phyloP scores from a whole-genome alignment of 164 flowering plant genomes.

The Cinnamomum micranthum region DNA sequence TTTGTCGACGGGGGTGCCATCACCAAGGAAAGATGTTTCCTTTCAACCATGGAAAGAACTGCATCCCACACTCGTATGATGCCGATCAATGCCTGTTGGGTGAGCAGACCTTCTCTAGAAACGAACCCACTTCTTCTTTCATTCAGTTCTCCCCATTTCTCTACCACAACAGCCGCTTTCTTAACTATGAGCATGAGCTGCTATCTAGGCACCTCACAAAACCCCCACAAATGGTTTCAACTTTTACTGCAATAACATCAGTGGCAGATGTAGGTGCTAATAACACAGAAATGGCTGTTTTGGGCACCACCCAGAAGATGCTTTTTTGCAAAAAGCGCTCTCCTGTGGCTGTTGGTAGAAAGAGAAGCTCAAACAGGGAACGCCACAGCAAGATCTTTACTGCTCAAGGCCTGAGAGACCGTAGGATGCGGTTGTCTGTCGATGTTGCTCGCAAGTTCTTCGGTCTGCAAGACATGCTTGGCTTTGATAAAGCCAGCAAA shows the following conservation, averaged over 20 bases:
- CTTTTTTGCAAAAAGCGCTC: neutral
- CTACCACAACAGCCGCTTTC: slow-evolving; percentile 5
- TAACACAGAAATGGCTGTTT: too few relatives aligned
- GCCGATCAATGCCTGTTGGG: slow-evolving; percentile 14
- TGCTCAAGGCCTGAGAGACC: slow-evolving; percentile 60
- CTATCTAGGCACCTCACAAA: neutral
- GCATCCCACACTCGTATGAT: neutral
- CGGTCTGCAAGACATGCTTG: slow-evolving; percentile 61
- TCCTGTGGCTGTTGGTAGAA: neutral
- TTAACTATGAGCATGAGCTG: slow-evolving; percentile 15
- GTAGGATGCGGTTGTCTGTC: slow-evolving; percentile 77
- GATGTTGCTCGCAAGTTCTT: slow-evolving; percentile 62
- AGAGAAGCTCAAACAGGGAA: slow-evolving; percentile 40
- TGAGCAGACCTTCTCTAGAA: slow-evolving; percentile 16
- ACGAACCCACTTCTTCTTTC: slow-evolving; percentile 9
- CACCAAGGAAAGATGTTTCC: slow-evolving; percentile 29
- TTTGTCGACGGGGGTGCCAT: slow-evolving; percentile 15
- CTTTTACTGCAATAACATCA: neutral
- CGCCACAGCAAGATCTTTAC: slow-evolving; percentile 80
- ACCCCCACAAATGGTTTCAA: slow-evolving; percentile 1
- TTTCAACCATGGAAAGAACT: slow-evolving; percentile 14
- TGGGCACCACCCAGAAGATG: neutral
- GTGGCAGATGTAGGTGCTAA: neutral
- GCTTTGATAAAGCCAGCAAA: slow-evolving; percentile 68
- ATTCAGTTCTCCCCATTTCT: slow-evolving; percentile 17